These are phyloP conservation scores for Mrakia gelida DNA, from an alignment of 768 basidiomycete species.

Conservation along the genomic window DNA sequence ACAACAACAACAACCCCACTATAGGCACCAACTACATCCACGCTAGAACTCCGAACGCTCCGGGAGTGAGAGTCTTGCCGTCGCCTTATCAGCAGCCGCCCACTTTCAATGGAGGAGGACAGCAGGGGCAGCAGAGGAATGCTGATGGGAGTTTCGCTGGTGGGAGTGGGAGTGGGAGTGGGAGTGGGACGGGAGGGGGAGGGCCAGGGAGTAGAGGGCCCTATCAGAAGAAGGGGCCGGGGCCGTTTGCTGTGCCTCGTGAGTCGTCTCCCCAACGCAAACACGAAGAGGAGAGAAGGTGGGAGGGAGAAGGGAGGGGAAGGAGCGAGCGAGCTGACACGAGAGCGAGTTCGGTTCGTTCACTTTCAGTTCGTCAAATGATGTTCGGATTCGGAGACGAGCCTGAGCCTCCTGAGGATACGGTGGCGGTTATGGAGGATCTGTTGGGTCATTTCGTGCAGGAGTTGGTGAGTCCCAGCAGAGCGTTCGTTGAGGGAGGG, in stretches of 20 bases:
- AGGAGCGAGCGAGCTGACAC: background rate
- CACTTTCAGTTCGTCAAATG: conserved; percentile 61
- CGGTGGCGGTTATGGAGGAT: conserved; percentile 88
- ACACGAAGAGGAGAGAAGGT: background rate
- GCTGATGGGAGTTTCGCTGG: background rate
- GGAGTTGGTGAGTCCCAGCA: conserved; percentile 65
- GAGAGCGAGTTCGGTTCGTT: background rate
- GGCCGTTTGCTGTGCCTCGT: conserved; percentile 4
- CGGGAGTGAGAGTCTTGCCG: background rate
- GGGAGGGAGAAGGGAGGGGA: background rate
- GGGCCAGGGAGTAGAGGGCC: background rate
- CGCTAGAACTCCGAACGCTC: too few species aligned
- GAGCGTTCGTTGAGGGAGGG: too few species aligned
- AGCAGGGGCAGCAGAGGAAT: too few species aligned
- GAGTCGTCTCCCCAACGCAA: background rate
- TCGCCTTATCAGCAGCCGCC: background rate
- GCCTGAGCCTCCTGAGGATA: conserved; percentile 77
- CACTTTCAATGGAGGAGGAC: background rate
- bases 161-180: background rate
- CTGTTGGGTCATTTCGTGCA: conserved; percentile 85
- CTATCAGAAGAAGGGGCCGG: conserved; percentile 5
- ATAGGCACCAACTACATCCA: too few species aligned
- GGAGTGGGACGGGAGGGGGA: background rate
- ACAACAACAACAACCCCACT: too few species aligned
- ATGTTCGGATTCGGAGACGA: conserved; percentile 96